Conservation (phyloP, 2,329 filamentous ascomycete species). For the Rosellinia necatrix region DNA sequence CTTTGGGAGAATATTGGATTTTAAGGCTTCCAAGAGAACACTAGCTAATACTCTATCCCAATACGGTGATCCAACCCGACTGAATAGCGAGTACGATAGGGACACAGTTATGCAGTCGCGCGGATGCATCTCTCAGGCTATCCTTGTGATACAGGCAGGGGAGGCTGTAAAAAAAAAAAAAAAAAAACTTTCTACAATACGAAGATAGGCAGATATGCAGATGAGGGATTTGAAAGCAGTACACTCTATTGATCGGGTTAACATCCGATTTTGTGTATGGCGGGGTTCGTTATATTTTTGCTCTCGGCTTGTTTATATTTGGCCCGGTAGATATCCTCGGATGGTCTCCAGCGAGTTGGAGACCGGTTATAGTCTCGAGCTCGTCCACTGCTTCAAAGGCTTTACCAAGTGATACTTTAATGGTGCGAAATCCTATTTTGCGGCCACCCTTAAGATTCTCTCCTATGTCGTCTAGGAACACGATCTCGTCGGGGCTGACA, state of each 20-base stretch:
- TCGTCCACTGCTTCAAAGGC: conserved; percentile 81
- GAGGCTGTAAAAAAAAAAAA: no score
- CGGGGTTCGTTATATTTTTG: conserved; percentile 48
- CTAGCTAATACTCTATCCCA: not conserved
- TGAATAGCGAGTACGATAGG: not conserved
- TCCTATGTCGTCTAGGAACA: conserved; percentile 94
- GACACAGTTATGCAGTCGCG: not conserved
- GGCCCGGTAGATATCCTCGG: conserved; percentile 54
- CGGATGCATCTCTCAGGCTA: no score
- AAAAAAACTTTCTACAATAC: no score
- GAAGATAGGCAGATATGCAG: not conserved
- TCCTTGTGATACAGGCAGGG: no score
- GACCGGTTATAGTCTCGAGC: conserved; percentile 74
- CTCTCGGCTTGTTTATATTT: conserved; percentile 39
- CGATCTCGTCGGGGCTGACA: conserved; percentile 68
- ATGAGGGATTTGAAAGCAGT: no score
- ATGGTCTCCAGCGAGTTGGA: conserved; percentile 63
- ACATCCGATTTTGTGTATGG: not conserved
- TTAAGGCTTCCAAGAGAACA: not conserved
- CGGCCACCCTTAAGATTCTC: conserved; percentile 85
- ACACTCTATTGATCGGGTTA: not conserved
- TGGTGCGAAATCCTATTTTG: conserved; percentile 74
- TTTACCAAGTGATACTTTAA: conserved; percentile 82
- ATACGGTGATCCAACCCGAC: not conserved
- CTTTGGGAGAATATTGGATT: not conserved